Percentiles rank a stretch among this genome's conserved stretches.
Conservation (phyloP, 805 yeast genomes). For the Wickerhamiella cacticola region DNA sequence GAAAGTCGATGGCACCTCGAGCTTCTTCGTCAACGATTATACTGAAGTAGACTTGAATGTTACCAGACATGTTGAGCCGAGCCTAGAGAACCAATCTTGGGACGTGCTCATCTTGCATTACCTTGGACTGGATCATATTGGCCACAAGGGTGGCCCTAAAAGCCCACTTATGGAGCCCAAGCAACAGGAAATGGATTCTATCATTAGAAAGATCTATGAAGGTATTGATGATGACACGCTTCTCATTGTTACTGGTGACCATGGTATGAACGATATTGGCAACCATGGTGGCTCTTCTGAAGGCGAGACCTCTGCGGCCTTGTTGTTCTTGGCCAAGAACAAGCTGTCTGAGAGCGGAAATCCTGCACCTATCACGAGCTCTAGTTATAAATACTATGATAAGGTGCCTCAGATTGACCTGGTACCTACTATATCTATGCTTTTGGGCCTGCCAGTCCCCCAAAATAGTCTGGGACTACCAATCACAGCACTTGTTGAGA, state of each 20-base stretch:
- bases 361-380: constrained; percentile 27
- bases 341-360: constrained; percentile 5
- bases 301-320: constrained; percentile 85
- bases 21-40: constrained; percentile 90
- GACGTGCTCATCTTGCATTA: constrained; percentile 82
- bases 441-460: constrained; percentile 57
- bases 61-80: constrained; percentile 65
- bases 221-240: constrained; percentile 40
- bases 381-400: constrained; percentile 40
- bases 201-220: constrained; percentile 44
- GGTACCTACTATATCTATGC: constrained; percentile 54
- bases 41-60: constrained; percentile 90
- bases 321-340: constrained; percentile 47
- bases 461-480: constrained; percentile 63
- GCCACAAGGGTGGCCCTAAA: constrained; percentile 89
- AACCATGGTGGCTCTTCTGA: constrained; percentile 93
- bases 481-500: constrained; percentile 41
- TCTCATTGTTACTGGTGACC: constrained; percentile 77
- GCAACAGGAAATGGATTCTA: constrained; percentile 73
- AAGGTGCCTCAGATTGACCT: constrained; percentile 55
- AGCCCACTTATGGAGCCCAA: constrained; percentile 72
- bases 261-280: constrained; percentile 92
- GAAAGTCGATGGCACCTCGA: constrained; percentile 71
- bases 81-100: constrained; percentile 48
- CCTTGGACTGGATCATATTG: constrained; percentile 91